Evolutionary conservation across 306 rosid species (phyloP).

Genomic region (Dalbergia cochinchinensis): DNA sequence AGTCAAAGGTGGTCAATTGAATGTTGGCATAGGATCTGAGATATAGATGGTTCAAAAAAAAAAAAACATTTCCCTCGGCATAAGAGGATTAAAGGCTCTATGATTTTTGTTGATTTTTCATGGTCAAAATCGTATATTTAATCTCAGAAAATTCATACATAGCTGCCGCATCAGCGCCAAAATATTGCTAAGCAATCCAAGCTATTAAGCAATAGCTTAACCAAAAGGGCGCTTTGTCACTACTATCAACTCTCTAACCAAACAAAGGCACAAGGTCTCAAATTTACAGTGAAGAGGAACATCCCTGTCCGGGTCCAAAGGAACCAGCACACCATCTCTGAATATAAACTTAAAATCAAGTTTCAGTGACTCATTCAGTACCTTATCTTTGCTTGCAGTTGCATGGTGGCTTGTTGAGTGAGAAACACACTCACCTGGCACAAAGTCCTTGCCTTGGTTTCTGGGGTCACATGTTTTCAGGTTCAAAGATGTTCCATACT

Average conservation of each 20-base stretch:
- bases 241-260: conserved; percentile 71
- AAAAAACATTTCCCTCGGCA: no score
- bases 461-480: conserved; percentile 49
- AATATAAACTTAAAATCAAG: conserved; percentile 66
- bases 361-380: conserved; percentile 35
- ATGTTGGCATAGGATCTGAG: no score
- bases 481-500: conserved; percentile 34
- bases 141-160: conserved; percentile 52
- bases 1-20: no score
- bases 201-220: conserved; percentile 59
- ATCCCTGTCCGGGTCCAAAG: conserved; percentile 60
- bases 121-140: conserved; percentile 50
- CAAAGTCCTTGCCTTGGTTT: conserved; percentile 35
- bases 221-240: conserved; percentile 64
- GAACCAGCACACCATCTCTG: conserved; percentile 87
- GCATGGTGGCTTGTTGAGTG: conserved; percentile 55
- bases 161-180: conserved; percentile 63
- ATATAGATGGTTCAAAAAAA: no score
- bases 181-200: conserved; percentile 64
- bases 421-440: conserved; percentile 72
- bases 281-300: conserved; percentile 81
- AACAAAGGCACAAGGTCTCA: conserved; percentile 88
- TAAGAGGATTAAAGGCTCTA: neutral
- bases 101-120: conserved; percentile 37
- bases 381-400: conserved; percentile 42